Evolutionary conservation across 345 rosid genomes (phyloP).

Genomic region (Trapa bicornis): DNA sequence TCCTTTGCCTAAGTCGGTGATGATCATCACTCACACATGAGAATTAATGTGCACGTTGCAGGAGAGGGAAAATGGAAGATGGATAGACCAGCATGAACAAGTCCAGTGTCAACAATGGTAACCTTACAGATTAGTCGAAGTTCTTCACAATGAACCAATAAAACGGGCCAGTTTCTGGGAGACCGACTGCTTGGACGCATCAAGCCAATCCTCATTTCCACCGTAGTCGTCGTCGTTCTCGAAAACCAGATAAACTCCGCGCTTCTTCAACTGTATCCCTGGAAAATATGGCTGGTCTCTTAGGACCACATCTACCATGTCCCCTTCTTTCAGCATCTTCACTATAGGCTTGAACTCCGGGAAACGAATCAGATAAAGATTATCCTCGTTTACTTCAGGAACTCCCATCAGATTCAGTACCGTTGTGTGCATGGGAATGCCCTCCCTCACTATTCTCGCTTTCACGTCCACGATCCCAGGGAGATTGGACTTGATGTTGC

Average conservation of each 20-base stretch:
- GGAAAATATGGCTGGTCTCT: slow-evolving; percentile 11
- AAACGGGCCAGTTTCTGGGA: slow-evolving; percentile 33
- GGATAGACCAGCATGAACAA: too few species aligned
- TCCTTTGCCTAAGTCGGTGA: too few species aligned
- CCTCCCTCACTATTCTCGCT: slow-evolving; percentile 24
- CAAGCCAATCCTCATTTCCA: slow-evolving; percentile 28
- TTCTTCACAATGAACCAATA: slow-evolving; percentile 18
- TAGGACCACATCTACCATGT: slow-evolving; percentile 17
- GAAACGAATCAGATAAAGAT: slow-evolving; percentile 43
- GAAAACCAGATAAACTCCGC: slow-evolving; percentile 30
- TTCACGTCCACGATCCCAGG: slow-evolving; percentile 27
- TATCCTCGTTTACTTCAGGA: slow-evolving; percentile 30
- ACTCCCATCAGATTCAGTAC: slow-evolving; percentile 31
- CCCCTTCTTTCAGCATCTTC: slow-evolving; percentile 22
- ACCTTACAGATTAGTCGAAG: background rate
- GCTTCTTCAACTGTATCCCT: slow-evolving; percentile 28
- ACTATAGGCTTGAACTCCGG: slow-evolving; percentile 22
- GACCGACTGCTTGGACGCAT: slow-evolving; percentile 21
- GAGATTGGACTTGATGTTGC: slow-evolving; percentile 11
- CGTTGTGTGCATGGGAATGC: background rate
- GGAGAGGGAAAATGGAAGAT: background rate
- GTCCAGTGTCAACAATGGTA: too few species aligned
- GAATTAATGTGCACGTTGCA: background rate
- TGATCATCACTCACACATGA: background rate
- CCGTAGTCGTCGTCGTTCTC: slow-evolving; percentile 38